phyloP scores from a whole-genome alignment of 2,329 filamentous ascomycete genomes.

The Cercospora zeina region DNA sequence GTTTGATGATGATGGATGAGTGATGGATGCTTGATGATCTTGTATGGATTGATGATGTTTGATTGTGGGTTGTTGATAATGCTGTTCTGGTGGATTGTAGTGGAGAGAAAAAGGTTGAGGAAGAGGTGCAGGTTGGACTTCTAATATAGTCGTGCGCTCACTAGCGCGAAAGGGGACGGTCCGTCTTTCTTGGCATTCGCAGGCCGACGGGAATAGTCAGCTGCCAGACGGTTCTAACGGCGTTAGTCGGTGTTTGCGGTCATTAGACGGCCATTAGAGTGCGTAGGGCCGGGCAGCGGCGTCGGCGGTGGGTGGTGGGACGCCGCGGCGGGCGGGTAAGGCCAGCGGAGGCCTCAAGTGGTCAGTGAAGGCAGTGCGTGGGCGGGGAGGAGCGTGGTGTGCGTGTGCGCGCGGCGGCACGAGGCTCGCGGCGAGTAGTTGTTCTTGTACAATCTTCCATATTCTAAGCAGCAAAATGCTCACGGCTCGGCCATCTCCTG shows the following conservation, averaged over 20 bases:
- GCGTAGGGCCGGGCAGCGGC: background rate
- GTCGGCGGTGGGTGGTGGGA: background rate
- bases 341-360: background rate
- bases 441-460: background rate
- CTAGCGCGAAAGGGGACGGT: background rate
- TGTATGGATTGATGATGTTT: background rate
- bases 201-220: background rate
- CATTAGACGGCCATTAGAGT: background rate
- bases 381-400: background rate
- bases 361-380: background rate
- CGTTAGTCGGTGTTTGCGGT: background rate
- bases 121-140: background rate
- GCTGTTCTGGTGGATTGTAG: slow-evolving; percentile 6
- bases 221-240: background rate
- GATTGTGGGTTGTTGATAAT: slow-evolving; percentile 3
- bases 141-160: background rate
- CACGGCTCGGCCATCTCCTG: slow-evolving; percentile 58
- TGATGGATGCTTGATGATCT: background rate
- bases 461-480: background rate
- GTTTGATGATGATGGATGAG: background rate
- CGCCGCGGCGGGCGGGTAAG: background rate
- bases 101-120: slow-evolving; percentile 3
- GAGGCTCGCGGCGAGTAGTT: background rate
- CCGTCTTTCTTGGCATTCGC: background rate
- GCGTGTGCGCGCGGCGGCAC: background rate